Base-by-base conservation (phyloP, 371 early-diverging fungal genomes). In the Encephalitozoon cuniculi region DNA sequence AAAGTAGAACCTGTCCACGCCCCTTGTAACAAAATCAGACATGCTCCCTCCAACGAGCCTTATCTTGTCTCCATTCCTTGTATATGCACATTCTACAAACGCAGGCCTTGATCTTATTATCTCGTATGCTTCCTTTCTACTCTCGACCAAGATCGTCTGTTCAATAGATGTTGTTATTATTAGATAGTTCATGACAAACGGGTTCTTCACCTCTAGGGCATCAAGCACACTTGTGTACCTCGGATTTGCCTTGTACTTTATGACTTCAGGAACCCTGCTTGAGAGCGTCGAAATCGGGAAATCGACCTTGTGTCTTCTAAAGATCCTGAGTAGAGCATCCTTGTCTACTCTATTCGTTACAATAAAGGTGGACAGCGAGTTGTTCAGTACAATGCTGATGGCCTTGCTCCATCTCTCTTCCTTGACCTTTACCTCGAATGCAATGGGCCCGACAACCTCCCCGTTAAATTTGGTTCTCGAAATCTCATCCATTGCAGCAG, bases 331-430 rank as follows among this genome's bases (percentile, higher is more conserved):
- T n/a, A 85, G 46, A 12, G 11, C 32, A 2, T 74, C 55, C 66
- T 74, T 73, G 40, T 80, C 85, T 15, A 66, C 8, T 39, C 55
- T 40, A 34, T 80, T 76, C 40, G 75, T 80, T 41, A 82, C 78
- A 64, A 85, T 79, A 75, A 78, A 83, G 40, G 63, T 82, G 51
- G 34, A 73, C 11, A 85, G 3, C 26, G 55, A 30, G 15, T 72
- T 70, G 9, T 80, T 76, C n/a, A 82, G 64, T 23, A 81, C 66
- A 25, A 81, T 70, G 51, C 77, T 79, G 12, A 73, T 79, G 25
- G 81, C 65, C 54, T 77, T 78, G 18, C 64, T 53, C 85, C 85
- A 85, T 64, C 69, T 81, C 39, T 53, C 40, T 4, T 85, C 83
- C 44, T 81, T 83, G 4, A 85, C 68, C 28, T 53, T 51, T 39